Conservation (phyloP, 2,329 filamentous ascomycete species). For the Hypoxylon sp. region DNA sequence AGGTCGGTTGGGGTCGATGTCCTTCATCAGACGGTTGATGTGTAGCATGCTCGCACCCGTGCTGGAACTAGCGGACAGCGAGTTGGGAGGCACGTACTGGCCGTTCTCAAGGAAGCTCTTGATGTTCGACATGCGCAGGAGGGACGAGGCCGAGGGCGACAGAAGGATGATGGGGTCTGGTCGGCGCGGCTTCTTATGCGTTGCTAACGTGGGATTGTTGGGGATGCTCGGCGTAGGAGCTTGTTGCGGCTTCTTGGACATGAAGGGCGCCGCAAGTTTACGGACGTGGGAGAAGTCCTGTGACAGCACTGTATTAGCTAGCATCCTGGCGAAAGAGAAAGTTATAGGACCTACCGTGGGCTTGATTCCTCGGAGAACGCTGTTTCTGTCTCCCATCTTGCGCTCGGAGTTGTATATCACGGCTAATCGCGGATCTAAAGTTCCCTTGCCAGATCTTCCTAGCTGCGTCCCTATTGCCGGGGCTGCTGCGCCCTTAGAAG, state of each 20-base stretch:
- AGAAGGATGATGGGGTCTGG: constrained; percentile 94
- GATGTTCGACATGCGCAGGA: constrained; percentile 95
- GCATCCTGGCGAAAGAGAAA: neutral
- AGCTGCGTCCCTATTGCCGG: constrained; percentile 60
- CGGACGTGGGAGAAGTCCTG: constrained; percentile 97
- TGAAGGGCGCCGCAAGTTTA: constrained; percentile 84
- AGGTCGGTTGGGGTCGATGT: constrained; percentile 76
- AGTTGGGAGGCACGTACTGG: constrained; percentile 81
- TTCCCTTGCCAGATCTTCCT: constrained; percentile 71
- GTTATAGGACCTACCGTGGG: constrained; percentile 73
- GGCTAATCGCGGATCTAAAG: constrained; percentile 82
- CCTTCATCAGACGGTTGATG: constrained; percentile 80
- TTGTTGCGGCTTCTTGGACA: constrained; percentile 69
- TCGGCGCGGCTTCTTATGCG: constrained; percentile 67
- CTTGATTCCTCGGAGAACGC: constrained; percentile 86
- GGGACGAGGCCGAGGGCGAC: constrained; percentile 92
- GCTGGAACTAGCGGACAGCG: constrained; percentile 67
- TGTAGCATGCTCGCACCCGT: constrained; percentile 85
- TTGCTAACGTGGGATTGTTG: constrained; percentile 61
- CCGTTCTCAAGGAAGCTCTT: constrained; percentile 92
- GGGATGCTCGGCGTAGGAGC: constrained; percentile 53
- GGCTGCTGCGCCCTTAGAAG: constrained; percentile 55
- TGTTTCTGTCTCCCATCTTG: constrained; percentile 93
- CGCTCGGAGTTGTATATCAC: constrained; percentile 94
- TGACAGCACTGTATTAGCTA: constrained; percentile 7